phyloP scores from a whole-genome alignment of 2,329 filamentous ascomycete genomes.

The Penicillium sp. region DNA sequence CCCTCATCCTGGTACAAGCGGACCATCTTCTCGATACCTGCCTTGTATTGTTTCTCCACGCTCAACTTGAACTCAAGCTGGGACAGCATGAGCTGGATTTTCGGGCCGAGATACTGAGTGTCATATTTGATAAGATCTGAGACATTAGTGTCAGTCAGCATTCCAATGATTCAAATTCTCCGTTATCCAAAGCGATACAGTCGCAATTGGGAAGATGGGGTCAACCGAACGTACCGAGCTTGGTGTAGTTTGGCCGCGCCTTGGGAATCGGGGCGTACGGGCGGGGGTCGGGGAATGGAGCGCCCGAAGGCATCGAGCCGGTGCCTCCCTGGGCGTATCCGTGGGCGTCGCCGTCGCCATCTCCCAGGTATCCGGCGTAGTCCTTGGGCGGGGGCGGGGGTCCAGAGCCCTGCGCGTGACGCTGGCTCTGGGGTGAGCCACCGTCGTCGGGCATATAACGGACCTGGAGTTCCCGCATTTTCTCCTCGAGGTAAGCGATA shows the following conservation, averaged over 20 bases:
- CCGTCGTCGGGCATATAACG: constrained; percentile 61
- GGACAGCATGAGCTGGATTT: constrained; percentile 98
- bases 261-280: constrained; percentile 69
- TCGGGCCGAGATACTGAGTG: constrained; percentile 88
- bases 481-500: constrained; percentile 92
- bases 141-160: constrained; percentile 21
- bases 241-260: constrained; percentile 85
- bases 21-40: constrained; percentile 99
- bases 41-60: constrained; percentile 98
- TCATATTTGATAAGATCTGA: constrained; percentile 98
- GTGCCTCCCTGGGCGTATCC: constrained; percentile 61
- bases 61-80: constrained; percentile 98
- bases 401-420: constrained; percentile 46
- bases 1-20: constrained; percentile 96
- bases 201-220: not conserved
- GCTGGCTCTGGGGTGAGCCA: constrained; percentile 46
- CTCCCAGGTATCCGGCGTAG: constrained; percentile 49
- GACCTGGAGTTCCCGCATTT: constrained; percentile 82
- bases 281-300: constrained; percentile 72
- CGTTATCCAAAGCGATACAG: not conserved
- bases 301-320: constrained; percentile 75
- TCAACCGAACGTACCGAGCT: constrained; percentile 67
- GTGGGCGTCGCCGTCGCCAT: constrained; percentile 53
- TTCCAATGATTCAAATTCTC: constrained; percentile 12
- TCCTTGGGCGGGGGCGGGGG: constrained; percentile 76